Base-by-base conservation (phyloP, 768 basidiomycete genomes). In the Tubosaeta sp. region DNA sequence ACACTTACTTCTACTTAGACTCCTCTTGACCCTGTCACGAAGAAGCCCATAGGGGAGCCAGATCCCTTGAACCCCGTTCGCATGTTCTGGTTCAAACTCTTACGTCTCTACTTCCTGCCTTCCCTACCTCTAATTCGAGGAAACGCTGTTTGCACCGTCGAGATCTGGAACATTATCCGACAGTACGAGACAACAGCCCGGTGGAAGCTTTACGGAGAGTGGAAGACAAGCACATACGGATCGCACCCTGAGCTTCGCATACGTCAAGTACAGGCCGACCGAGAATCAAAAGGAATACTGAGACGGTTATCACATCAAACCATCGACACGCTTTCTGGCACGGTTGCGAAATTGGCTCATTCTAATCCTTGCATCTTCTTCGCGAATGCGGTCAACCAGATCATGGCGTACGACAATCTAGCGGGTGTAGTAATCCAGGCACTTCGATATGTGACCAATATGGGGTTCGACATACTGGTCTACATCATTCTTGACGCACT, bases 341-440 rank as follows among this genome's bases (percentile, higher is more conserved):
- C 86, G 3, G 83, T 98, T 22, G 94, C 91, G 12, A 97, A 98
- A 69, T 72, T 95, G 48, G 91, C 91, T 13, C 94, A 98, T 67
- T 87, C 90, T 16, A 96, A 98, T 63, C 96, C 96, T 5, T 87
- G 84, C 59, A 85, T 94, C 44, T 82, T 98, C 59, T 98, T 97
- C 73, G 65, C 80, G 21, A 88, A 90, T 54, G 91, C 89, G 0
- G 84, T 99, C 42, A 85, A 86, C 57, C 96, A 98, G 69, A 88
- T 97, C 51, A 92, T 93, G 86, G 86, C 90, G 13, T 99, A 99
- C 62, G 90, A 95, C 64, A 99, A 98, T 68, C 71, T 96, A 47
- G 91, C 90, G 10, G 79, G 78, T 36, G 90, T 94, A 19, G 87
- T 97, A 38, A 87, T 98, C 22, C 92, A 93, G 59, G 88, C 88